Percentiles rank a stretch among this genome's conserved stretches.
These are phyloP conservation scores for Fennellomyces sp. DNA, from an alignment of 371 early-diverging fungal genomes.

Conservation along the genomic window DNA sequence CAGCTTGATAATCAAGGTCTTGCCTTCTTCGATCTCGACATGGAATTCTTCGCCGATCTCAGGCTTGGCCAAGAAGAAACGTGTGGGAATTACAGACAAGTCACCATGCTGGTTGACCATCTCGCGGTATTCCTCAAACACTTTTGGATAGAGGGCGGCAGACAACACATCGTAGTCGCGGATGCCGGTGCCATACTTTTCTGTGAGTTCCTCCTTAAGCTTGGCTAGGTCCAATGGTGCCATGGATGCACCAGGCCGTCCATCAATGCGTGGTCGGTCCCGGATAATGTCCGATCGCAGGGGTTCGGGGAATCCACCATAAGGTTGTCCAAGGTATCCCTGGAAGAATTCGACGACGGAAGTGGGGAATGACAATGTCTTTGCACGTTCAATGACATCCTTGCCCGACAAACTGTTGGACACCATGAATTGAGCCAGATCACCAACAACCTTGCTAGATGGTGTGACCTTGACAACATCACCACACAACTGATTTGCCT, in stretches of 20 bases:
- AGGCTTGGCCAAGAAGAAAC: conserved; percentile 86
- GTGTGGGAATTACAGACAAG: conserved; percentile 86
- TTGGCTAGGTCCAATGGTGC: conserved; percentile 76
- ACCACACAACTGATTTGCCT: conserved; percentile 91
- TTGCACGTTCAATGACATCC: conserved; percentile 78
- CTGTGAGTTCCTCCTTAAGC: conserved; percentile 72
- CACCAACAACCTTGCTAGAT: conserved; percentile 96
- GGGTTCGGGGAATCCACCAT: conserved; percentile 94
- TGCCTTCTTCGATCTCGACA: conserved; percentile 86
- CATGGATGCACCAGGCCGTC: conserved; percentile 87
- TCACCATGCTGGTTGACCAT: conserved; percentile 80
- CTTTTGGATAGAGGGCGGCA: conserved; percentile 92
- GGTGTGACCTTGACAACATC: conserved; percentile 98
- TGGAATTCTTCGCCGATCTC: conserved; percentile 87
- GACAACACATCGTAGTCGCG: conserved; percentile 86
- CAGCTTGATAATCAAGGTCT: conserved; percentile 87
- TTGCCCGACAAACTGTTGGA: conserved; percentile 77
- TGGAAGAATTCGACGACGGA: conserved; percentile 96
- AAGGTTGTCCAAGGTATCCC: conserved; percentile 92
- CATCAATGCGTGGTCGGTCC: conserved; percentile 75
- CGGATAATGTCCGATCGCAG: conserved; percentile 83
- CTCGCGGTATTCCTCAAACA: conserved; percentile 88
- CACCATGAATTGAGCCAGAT: conserved; percentile 97
- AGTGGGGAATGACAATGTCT: conserved; percentile 85
- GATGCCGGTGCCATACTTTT: conserved; percentile 74